Conservation (phyloP, 1,284 basidiomycete species). For the Flammula alnicola region DNA sequence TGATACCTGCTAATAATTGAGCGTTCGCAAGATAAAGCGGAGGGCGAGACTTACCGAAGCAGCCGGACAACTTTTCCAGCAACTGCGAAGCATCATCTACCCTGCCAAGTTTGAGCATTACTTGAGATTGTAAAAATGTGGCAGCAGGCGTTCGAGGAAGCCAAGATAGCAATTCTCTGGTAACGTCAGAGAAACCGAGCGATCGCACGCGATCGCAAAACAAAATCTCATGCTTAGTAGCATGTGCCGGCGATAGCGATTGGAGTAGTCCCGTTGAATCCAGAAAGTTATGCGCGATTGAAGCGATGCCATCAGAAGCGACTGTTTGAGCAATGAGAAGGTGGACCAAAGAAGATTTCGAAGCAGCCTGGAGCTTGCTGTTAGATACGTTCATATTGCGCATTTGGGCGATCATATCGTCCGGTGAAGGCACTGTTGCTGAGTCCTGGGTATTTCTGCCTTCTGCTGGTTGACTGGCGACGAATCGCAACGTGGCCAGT, state of each 20-base stretch:
- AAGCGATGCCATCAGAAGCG: conserved; percentile 50
- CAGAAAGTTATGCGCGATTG: conserved; percentile 70
- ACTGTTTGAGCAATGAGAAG: conserved; percentile 62
- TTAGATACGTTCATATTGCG: conserved; percentile 73
- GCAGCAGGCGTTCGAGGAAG: conserved; percentile 79
- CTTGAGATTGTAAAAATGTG: conserved; percentile 72
- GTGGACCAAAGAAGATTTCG: conserved; percentile 75
- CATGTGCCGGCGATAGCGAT: conserved; percentile 65
- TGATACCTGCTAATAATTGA: conserved; percentile 37
- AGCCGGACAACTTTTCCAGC: conserved; percentile 78
- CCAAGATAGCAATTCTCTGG: conserved; percentile 71
- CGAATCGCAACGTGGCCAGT: conserved; percentile 65
- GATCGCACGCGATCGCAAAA: conserved; percentile 73
- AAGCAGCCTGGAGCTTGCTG: conserved; percentile 48
- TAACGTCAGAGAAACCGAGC: conserved; percentile 66
- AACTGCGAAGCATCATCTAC: conserved; percentile 74
- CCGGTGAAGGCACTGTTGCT: conserved; percentile 39
- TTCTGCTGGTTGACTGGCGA: conserved; percentile 61
- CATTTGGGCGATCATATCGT: conserved; percentile 69
- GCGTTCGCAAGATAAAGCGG: conserved; percentile 3
- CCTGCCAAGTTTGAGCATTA: conserved; percentile 72
- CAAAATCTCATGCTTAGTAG: conserved; percentile 67
- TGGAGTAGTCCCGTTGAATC: conserved; percentile 67
- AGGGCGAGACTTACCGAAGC: conserved; percentile 64
- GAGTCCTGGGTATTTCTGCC: conserved; percentile 10